Base-by-base conservation (phyloP, 306 rosid species). In the Luffa aegyptiaca region DNA sequence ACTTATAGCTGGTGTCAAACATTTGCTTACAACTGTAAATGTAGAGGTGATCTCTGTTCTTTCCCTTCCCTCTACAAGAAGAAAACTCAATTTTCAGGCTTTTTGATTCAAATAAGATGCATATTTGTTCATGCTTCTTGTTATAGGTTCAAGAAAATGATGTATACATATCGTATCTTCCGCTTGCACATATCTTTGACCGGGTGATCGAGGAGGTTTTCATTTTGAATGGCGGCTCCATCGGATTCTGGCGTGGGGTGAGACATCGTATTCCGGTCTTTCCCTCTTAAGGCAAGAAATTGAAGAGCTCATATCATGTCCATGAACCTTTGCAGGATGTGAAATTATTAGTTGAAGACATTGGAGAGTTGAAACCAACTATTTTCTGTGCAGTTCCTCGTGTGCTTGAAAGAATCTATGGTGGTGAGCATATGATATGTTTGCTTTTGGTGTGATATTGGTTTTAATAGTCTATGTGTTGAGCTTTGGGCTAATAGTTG, bases 211-310 rank as follows among this genome's bases (percentile, higher is more conserved):
- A 95, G 86, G 99, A 95, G 87, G 62, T 89, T 77, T 91, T 95
- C 83, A 95, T 95, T 83, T 85, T 92, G 90, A 90, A 85, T 12
- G 97, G 99, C 68, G 97, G 90, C 81, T 90, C 96, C 33, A 95
- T 95, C 73, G 97, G 99, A 79, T 95, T 93, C 85, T 95, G 99
- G 99, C 97, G 93, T 83, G 99, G 99, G 91, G 97, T 93, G 88
- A 90, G 96, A 81, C 78, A 61, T 71, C 72, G 31, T 61, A 41
- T 55, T 63, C 11, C 53, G 57, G 49, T 44, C 10, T 41, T 84
- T 57, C 74, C 69, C 53, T 72, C 12, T 41, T 11, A 20, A 44
- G 37, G 55, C 82, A 70, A 51, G 69, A 79, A 76, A 36, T 56
- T 45, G 59, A 61, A 72, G 81, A 80, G 73, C 83, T 70, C 70